Conservation (phyloP, 345 rosid genomes). For the Limnanthes douglasii region DNA sequence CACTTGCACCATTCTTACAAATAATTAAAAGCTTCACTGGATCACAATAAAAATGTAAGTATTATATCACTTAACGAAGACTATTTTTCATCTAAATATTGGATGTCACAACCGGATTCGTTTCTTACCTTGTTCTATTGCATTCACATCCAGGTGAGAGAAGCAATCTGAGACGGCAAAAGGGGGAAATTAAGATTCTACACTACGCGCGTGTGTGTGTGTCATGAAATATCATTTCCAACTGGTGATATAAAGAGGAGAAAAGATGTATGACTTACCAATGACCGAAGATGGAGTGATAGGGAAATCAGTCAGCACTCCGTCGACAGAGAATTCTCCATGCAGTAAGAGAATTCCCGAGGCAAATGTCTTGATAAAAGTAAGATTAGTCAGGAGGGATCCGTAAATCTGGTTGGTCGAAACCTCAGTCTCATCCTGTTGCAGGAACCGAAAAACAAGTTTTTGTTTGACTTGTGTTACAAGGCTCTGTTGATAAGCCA, state of each 20-base stretch:
- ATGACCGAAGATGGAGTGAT: constrained; percentile 56
- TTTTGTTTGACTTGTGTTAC: constrained; percentile 28
- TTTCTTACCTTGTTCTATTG: constrained; percentile 38
- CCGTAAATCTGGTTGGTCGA: constrained; percentile 69
- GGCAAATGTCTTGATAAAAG: constrained; percentile 78
- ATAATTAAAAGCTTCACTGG: constrained; percentile 39
- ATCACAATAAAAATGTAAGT: constrained; percentile 9
- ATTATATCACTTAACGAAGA: no score
- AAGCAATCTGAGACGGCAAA: constrained; percentile 47
- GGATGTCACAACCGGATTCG: constrained; percentile 2
- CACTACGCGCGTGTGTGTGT: neutral
- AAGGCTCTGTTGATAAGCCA: constrained; percentile 42
- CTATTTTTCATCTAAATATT: no score
- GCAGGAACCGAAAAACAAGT: constrained; percentile 52
- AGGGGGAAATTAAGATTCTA: constrained; percentile 3
- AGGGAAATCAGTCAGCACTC: constrained; percentile 81
- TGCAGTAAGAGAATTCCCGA: constrained; percentile 79
- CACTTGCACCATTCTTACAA: constrained; percentile 81
- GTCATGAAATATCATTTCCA: constrained; percentile 1
- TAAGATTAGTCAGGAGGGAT: constrained; percentile 39
- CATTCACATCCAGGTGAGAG: constrained; percentile 46
- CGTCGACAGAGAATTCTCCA: constrained; percentile 81
- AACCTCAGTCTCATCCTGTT: constrained; percentile 33
- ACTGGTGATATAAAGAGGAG: neutral
- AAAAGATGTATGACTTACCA: constrained; percentile 23